phyloP scores from a whole-genome alignment of 2,329 filamentous ascomycete species.

The Capronia americana region DNA sequence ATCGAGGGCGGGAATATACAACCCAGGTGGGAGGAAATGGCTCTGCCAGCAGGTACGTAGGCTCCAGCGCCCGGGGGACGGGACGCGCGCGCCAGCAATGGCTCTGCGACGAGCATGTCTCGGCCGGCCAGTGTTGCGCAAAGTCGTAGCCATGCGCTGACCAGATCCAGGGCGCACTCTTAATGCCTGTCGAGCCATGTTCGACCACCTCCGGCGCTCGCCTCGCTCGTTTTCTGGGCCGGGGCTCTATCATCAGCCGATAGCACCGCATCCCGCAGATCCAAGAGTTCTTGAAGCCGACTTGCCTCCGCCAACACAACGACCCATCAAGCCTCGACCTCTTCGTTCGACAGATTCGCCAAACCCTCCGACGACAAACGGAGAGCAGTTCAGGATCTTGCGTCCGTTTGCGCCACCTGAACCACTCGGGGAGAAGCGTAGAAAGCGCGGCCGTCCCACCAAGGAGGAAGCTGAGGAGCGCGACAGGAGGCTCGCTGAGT shows the following conservation, averaged over 20 bases:
- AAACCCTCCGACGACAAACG: conserved; percentile 35
- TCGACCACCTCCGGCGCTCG: conserved; percentile 26
- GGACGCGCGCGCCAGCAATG: conserved; percentile 14
- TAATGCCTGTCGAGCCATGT: conserved; percentile 35
- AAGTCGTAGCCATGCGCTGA: conserved; percentile 19
- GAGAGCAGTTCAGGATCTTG: conserved; percentile 34
- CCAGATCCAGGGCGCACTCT: conserved; percentile 36
- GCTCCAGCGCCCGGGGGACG: not conserved
- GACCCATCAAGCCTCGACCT: conserved; percentile 37
- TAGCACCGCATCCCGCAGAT: conserved; percentile 22
- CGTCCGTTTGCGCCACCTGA: conserved; percentile 31
- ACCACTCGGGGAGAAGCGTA: conserved; percentile 25
- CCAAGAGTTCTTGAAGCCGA: conserved; percentile 30
- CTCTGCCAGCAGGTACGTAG: conserved; percentile 39
- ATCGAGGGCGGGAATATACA: conserved; percentile 32
- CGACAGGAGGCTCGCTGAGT: conserved; percentile 34
- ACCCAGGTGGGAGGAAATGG: conserved; percentile 38
- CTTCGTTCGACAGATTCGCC: conserved; percentile 37
- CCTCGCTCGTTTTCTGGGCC: conserved; percentile 25
- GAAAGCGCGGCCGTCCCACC: conserved; percentile 40
- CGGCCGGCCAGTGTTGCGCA: not conserved
- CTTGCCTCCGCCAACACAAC: conserved; percentile 26
- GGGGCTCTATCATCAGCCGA: conserved; percentile 20
- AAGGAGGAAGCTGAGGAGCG: conserved; percentile 41
- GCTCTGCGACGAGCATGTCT: not conserved